Evolutionary conservation across 176 grass and related monocot species (phyloP), one percentile per base, ranked within the genome.

Genomic region (Paspalum vaginatum): DNA sequence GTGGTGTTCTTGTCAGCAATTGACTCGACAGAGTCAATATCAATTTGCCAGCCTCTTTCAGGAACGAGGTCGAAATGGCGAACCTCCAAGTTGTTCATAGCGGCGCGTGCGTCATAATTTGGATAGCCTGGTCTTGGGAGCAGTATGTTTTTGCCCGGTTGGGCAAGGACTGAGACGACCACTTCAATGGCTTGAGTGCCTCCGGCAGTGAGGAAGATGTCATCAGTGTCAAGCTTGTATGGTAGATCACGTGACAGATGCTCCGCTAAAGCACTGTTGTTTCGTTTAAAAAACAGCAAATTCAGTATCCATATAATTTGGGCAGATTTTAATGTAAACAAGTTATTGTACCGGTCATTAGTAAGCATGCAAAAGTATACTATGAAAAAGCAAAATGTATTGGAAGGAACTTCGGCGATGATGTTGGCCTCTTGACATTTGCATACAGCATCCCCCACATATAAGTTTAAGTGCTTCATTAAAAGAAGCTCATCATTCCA

Each of bases 161-260:
- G 79, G 21, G 82, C 75, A 0, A 93, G 82, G 1, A 87, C 82
- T 0, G 82, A 67, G 62, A 90, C 60, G 5, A 86, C 6, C 17
- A 93, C 88, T 65, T 93, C 88, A 2, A 93, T 93, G 37, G 88
- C 91, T 15, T 93, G 91, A 3, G 85, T 61, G 53, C 91, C 86
- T 25, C 91, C 88, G 0, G 54, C 78, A 0, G 91, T 93, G 39
- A 93, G 82, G 91, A 90, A 93, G 72, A 93, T 68, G 20, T 93
- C 85, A 4, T 88, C 88, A 0, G 69, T 5, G 1, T 85, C 80
- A 0, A 90, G 59, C 20, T 86, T 41, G 44, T 90, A 88, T 3
- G 88, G 82, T 9, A 93, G 79, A 42, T 88, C 88, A 0, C 40
- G 70, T 0, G 91, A 93, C 56, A 93, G 47, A 41, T 88, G 77